Evolutionary conservation across 768 basidiomycete species (phyloP), one percentile per base, ranked within the genome.

Genomic region (Leccinum uliginosum): DNA sequence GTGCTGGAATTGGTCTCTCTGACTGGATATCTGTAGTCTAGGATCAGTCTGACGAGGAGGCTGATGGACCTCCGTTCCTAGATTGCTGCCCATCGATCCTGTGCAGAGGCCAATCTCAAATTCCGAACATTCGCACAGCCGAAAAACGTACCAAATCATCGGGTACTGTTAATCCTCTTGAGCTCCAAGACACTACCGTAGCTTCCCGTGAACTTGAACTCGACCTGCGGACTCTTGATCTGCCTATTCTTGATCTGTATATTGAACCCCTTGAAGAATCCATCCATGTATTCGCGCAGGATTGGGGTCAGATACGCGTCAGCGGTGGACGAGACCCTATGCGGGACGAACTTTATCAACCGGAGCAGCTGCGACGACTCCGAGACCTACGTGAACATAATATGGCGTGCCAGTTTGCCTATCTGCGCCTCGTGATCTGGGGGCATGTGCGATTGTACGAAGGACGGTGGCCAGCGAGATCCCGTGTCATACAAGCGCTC

Each of bases 231-330:
- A 55, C 83, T 85, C 40, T 74, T 73, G 56, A 83, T 54, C 14
- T 70, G 72, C 4, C 86, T 83, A 59, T 84, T 83, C 66, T 77
- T 78, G 58, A 92, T 75, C 64, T 85, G 84, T 43, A 76, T 78
- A 59, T 95, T 91, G 64, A 98, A 96, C 0, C 93, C 93, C 38
- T 75, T 72, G 72, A 94, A 96, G 77, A 98, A 98, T 0, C 93
- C 93, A 59, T 93, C 89, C 5, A 98, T 79, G 65, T 98, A 98
- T 12, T 84, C 80, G 10, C 78, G 72, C 26, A 96, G 73, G 59
- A 96, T 89, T 14, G 95, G 95, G 0, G 94, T 96, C 35, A 97
- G 84, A 70, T 98, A 98, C 1, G 95, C 95, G 63, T 98, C 95
- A 0, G 93, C 95, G 0, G 93, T 95, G 1, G 91, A 89, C 0